A percentile compares a stretch with the other conserved stretches of the same genome.
phyloP scores from a whole-genome alignment of 306 rosid species.

The Amphicarpaea edgeworthii region DNA sequence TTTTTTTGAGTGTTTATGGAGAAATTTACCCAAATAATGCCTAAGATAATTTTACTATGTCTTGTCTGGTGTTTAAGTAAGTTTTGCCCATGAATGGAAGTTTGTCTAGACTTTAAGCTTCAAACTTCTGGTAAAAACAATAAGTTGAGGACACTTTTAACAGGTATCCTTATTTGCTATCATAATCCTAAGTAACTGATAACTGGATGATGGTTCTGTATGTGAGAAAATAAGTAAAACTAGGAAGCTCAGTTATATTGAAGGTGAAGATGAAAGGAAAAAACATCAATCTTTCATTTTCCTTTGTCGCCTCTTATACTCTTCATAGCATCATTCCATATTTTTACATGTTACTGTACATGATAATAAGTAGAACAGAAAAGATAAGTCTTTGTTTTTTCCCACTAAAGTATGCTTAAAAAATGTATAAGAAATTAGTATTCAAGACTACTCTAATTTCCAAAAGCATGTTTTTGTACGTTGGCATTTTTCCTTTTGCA shows the following conservation, averaged over 20 bases:
- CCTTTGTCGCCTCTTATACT: neutral
- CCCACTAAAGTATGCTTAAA: neutral
- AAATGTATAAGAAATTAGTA: constrained; percentile 3
- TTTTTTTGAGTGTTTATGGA: neutral
- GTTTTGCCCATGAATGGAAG: constrained; percentile 7
- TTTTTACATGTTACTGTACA: constrained; percentile 4
- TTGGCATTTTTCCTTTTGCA: constrained; percentile 4
- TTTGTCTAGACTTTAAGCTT: constrained; percentile 4
- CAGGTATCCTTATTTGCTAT: neutral
- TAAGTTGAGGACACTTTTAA: neutral
- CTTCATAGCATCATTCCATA: neutral
- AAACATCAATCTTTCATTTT: neutral
- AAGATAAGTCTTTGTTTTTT: neutral
- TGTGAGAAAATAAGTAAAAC: constrained; percentile 18
- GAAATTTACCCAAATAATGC: neutral
- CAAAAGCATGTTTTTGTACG: neutral
- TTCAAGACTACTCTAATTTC: constrained; percentile 31
- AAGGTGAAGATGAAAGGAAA: neutral
- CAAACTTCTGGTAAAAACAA: too few relatives aligned
- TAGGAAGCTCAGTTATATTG: neutral
- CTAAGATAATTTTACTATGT: neutral
- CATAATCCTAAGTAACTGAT: neutral
- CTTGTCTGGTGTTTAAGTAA: neutral
- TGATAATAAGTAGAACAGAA: neutral
- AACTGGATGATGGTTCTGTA: neutral